Evolutionary conservation across 2,329 filamentous ascomycete genomes (phyloP).

Genomic region (Fusarium ramigenum): DNA sequence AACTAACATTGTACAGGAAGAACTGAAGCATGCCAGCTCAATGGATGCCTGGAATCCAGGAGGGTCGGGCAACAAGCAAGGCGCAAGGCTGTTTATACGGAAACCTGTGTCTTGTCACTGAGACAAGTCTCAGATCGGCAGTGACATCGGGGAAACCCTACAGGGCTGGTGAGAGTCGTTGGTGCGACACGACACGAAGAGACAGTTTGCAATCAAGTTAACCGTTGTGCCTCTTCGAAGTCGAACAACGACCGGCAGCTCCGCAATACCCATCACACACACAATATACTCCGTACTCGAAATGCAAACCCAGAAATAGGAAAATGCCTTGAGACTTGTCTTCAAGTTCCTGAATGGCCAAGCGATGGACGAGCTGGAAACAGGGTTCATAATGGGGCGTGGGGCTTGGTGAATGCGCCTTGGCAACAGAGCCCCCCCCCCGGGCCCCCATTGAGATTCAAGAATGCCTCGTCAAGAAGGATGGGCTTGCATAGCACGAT

Average conservation of each 20-base stretch:
- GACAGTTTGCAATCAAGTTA: background rate
- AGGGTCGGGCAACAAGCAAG: slow-evolving; percentile 1
- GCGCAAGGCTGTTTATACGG: background rate
- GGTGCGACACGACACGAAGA: background rate
- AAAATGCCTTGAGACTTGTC: slow-evolving; percentile 37
- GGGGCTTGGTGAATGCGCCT: slow-evolving; percentile 42
- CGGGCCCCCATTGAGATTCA: background rate
- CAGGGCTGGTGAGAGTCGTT: slow-evolving; percentile 36
- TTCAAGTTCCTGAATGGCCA: slow-evolving; percentile 30
- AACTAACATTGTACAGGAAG: slow-evolving; percentile 13
- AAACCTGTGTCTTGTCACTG: slow-evolving; percentile 17
- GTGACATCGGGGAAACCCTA: slow-evolving; percentile 40
- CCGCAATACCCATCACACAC: slow-evolving; percentile 13
- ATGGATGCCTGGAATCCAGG: slow-evolving; percentile 9
- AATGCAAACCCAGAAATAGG: slow-evolving; percentile 17
- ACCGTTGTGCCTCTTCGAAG: slow-evolving; percentile 14
- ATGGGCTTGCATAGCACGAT: slow-evolving; percentile 1
- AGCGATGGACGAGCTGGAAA: slow-evolving; percentile 32
- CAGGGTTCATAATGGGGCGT: slow-evolving; percentile 31
- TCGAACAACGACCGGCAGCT: slow-evolving; percentile 28
- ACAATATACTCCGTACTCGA: background rate
- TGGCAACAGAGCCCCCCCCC: slow-evolving; percentile 31
- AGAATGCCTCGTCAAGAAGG: slow-evolving; percentile 40
- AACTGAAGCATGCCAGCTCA: slow-evolving; percentile 3
- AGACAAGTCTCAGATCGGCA: slow-evolving; percentile 33